Evolutionary conservation across 1,284 basidiomycete species (phyloP), one percentile per base, ranked within the genome.

Genomic region (Ustilago shanxiensis): DNA sequence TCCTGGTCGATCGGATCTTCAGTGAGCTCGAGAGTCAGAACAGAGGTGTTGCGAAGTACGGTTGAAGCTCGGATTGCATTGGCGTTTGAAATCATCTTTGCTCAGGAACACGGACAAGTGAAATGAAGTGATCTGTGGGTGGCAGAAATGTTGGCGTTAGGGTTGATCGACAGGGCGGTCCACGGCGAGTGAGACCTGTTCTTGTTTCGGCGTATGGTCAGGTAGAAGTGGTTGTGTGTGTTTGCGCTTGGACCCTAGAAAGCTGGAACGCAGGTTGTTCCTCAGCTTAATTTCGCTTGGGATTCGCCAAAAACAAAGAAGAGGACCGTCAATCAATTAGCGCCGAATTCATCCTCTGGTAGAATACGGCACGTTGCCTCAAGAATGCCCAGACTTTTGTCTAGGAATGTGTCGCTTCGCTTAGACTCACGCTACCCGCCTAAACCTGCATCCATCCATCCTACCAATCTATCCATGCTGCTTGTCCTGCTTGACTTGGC

Each of bases 381-480:
- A 44, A 44, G 11, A 10, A 28, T 52, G 51, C 51, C 51, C 51
- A 35, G 29, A 33, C 26, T 20, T 26, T 49, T 49, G 24, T 22
- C 41, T 49, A 49, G 47, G 47, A 49, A 49, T 49, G 47, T 49
- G 47, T 49, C 47, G 47, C 47, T 28, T 49, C 47, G 47, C 47
- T 49, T 49, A 28, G 24, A 14, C 47, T 28, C 47, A 20, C 4
- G 44, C 18, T 28, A 49, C 13, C 47, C 47, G 47, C 47, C 14
- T 49, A 13, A n/a, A 49, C 20, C 41, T 44, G 41, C 41, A 44
- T 44, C 41, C n/a, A 44, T 44, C 41, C 20, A 28, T 28, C 47
- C 22, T 26, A 26, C 9, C 47, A n/a, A n/a, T n/a, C n/a, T n/a
- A n/a, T n/a, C n/a, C n/a, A n/a, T n/a, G n/a, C n/a, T n/a, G n/a